phyloP scores from a whole-genome alignment of 2,329 filamentous ascomycete species.

The Teratosphaeria pseudoeucalypti region DNA sequence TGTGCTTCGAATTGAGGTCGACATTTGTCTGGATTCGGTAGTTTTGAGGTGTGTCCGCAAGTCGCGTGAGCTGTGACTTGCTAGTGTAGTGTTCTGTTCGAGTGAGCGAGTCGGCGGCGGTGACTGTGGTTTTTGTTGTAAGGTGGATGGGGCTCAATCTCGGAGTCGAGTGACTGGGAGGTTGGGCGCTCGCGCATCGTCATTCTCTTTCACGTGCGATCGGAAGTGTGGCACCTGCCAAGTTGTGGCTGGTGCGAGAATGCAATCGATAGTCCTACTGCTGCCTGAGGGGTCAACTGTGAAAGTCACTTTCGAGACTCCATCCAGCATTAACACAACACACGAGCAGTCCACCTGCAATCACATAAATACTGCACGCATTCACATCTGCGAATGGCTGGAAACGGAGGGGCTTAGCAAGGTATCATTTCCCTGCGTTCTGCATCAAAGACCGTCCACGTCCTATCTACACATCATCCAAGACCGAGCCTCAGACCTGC shows the following conservation, averaged over 20 bases:
- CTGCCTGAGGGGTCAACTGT: neutral
- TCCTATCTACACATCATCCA: neutral
- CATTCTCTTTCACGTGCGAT: neutral
- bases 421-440: neutral
- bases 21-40: conserved; percentile 15
- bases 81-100: neutral
- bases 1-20: conserved; percentile 10
- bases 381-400: neutral
- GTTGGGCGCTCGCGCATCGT: neutral
- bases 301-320: neutral
- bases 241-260: neutral
- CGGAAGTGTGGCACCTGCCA: neutral
- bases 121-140: neutral
- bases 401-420: neutral
- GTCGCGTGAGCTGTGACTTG: neutral
- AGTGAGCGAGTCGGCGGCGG: neutral
- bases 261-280: neutral
- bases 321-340: neutral
- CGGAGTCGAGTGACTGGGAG: neutral
- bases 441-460: neutral
- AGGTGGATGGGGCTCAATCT: neutral
- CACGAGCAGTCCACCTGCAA: neutral
- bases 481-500: neutral
- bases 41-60: neutral
- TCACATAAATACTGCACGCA: neutral